A percentile compares a stretch with the other conserved stretches of the same genome.
Conservation (phyloP, 805 yeast genomes). For the Danielia reshetovae region DNA sequence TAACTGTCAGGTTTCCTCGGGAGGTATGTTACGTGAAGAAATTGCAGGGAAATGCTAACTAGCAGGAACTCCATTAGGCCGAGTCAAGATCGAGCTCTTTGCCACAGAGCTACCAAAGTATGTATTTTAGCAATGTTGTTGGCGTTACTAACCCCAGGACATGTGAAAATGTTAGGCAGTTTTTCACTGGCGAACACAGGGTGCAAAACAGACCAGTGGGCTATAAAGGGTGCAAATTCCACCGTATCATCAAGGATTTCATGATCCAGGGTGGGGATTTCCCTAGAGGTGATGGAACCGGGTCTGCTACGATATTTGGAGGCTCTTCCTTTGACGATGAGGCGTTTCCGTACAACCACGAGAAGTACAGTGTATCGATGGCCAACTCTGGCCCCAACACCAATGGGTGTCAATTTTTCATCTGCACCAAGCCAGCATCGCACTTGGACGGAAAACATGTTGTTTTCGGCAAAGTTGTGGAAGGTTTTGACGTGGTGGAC, state of each 20-base stretch:
- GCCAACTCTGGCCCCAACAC: constrained; percentile 44
- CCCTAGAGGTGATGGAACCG: constrained; percentile 42
- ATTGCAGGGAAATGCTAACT: too few species aligned
- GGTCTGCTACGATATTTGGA: constrained; percentile 40
- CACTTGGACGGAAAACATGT: constrained; percentile 46
- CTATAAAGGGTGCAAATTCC: constrained; percentile 36
- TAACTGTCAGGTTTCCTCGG: constrained; percentile 20
- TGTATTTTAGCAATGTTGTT: constrained; percentile 5
- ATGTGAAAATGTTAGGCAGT: constrained; percentile 48
- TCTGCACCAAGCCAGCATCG: constrained; percentile 27
- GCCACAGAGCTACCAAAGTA: constrained; percentile 36
- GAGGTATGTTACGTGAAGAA: too few species aligned
- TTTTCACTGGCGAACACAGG: constrained; percentile 47
- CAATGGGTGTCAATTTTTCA: constrained; percentile 46
- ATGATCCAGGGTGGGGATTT: constrained; percentile 48
- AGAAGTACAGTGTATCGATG: constrained; percentile 29
- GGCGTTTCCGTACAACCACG: constrained; percentile 28
- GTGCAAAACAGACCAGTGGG: constrained; percentile 40
- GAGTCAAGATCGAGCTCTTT: constrained; percentile 44
- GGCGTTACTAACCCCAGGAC: constrained; percentile 23
- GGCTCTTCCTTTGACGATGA: constrained; percentile 42
- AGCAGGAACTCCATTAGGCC: constrained; percentile 24
- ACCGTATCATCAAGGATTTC: constrained; percentile 41
- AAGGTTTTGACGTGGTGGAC: constrained; percentile 34
- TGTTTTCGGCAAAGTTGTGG: constrained; percentile 46